These are phyloP conservation scores for Malassezia caprae DNA, from an alignment of 1,284 basidiomycete species.

Conservation along the genomic window DNA sequence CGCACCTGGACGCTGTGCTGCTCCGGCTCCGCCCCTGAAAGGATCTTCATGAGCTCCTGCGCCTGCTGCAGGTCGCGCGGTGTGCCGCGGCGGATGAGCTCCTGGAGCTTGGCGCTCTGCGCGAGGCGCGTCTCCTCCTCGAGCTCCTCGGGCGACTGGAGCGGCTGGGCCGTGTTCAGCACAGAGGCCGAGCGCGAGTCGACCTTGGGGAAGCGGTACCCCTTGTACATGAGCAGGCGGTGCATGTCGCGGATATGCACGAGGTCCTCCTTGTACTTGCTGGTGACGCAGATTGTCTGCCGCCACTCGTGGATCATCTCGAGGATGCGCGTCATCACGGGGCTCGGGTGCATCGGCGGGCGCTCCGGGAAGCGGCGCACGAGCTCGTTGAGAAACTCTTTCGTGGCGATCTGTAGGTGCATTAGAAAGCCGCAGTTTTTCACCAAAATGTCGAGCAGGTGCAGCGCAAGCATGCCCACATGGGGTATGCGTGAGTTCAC, in stretches of 20 bases:
- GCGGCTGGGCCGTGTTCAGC: constrained; percentile 54
- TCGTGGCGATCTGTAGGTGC: constrained; percentile 94
- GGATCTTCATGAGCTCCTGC: constrained; percentile 92
- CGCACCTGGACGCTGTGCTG: constrained; percentile 84
- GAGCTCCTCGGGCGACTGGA: constrained; percentile 90
- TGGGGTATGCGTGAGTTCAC: constrained; percentile 84
- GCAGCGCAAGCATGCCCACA: constrained; percentile 64
- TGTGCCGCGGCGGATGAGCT: constrained; percentile 88
- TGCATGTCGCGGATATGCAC: constrained; percentile 98
- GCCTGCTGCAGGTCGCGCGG: constrained; percentile 89
- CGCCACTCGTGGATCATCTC: constrained; percentile 93
- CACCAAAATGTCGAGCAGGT: constrained; percentile 79
- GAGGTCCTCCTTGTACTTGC: constrained; percentile 89
- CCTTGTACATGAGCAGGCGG: constrained; percentile 79
- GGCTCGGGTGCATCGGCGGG: constrained; percentile 84
- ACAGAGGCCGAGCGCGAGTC: constrained; percentile 37
- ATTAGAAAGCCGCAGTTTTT: constrained; percentile 93
- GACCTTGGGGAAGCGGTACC: constrained; percentile 44
- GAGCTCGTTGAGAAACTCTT: constrained; percentile 97
- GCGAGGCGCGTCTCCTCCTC: constrained; percentile 91
- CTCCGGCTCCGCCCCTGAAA: constrained; percentile 73
- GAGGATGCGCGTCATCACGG: constrained; percentile 86
- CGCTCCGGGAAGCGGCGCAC: constrained; percentile 95
- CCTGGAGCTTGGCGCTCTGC: constrained; percentile 92
- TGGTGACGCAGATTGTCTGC: constrained; percentile 77